Evolutionary conservation across 192 early-diverging fungal genomes (phyloP).

Genomic region (Backusella australiensis): DNA sequence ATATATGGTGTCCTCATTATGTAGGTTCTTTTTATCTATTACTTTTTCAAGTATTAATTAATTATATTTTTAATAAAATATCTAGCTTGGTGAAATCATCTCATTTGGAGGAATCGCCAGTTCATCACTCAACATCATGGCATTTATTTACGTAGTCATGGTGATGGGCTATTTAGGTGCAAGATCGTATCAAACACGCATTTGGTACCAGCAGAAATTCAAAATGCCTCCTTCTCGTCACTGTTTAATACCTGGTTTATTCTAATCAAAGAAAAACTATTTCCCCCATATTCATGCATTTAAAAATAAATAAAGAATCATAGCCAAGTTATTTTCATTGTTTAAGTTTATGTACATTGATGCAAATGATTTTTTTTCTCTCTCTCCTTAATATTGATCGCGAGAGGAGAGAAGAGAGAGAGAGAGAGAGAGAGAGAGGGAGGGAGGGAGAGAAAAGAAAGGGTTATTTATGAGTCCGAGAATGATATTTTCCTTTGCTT

Average conservation of each 20-base stretch:
- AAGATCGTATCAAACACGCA: slow-evolving; percentile 19
- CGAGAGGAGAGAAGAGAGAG: neutral
- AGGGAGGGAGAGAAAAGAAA: neutral
- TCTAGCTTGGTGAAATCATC: slow-evolving; percentile 29
- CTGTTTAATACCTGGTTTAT: slow-evolving; percentile 18
- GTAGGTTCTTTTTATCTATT: slow-evolving; percentile 6
- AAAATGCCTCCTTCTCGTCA: neutral
- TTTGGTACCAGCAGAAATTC: slow-evolving; percentile 23
- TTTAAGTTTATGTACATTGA: neutral
- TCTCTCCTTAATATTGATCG: neutral
- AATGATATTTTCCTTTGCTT: neutral
- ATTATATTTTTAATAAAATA: neutral
- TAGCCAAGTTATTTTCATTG: neutral
- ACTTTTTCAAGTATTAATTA: neutral
- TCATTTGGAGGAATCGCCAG: slow-evolving; percentile 12
- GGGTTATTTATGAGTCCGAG: neutral
- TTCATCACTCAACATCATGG: slow-evolving; percentile 7
- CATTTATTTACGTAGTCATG: neutral
- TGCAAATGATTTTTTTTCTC: neutral
- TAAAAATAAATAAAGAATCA: neutral
- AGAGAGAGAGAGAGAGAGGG: neutral
- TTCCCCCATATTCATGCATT: neutral
- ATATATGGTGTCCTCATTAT: slow-evolving; percentile 36
- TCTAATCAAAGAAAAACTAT: neutral
- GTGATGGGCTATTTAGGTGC: slow-evolving; percentile 7